Evolutionary conservation across 2,329 filamentous ascomycete genomes (phyloP).

Genomic region (Fusarium sp.): DNA sequence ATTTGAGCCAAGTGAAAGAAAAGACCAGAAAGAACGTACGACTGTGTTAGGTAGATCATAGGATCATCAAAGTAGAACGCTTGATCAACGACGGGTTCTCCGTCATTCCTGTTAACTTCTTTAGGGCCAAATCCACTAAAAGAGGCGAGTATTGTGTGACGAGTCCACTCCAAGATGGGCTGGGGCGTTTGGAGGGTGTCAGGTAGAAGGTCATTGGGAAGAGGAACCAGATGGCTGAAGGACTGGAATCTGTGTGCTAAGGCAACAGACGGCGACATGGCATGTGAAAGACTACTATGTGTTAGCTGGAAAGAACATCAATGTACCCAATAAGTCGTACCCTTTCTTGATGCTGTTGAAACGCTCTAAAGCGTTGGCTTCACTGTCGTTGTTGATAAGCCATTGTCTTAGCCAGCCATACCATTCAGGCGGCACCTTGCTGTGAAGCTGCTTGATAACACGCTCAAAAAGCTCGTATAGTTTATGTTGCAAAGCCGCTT

Average conservation of each 20-base stretch:
- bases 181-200: not conserved
- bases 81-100: conserved; percentile 29
- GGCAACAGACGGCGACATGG: not conserved
- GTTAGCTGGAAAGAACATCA: conserved; percentile 4
- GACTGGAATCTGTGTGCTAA: conserved; percentile 14
- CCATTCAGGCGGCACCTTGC: conserved; percentile 10
- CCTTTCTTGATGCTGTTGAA: conserved; percentile 16
- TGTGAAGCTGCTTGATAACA: conserved; percentile 2
- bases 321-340: not conserved
- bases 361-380: not conserved
- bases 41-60: conserved; percentile 13
- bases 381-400: not conserved
- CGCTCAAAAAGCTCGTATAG: conserved; percentile 11
- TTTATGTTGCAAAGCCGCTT: conserved; percentile 7
- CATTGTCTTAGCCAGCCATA: conserved; percentile 25
- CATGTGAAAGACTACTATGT: conserved; percentile 1
- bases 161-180: conserved; percentile 29
- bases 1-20: too few species aligned
- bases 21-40: conserved; percentile 2
- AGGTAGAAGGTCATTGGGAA: not conserved
- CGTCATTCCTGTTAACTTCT: conserved; percentile 14
- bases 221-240: conserved; percentile 18
- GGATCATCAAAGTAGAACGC: conserved; percentile 34
- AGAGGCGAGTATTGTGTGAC: too few species aligned
- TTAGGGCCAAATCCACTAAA: too few species aligned